These are phyloP conservation scores for Eucalyptus erythrocorys DNA, from an alignment of 345 rosid species.

Conservation along the genomic window DNA sequence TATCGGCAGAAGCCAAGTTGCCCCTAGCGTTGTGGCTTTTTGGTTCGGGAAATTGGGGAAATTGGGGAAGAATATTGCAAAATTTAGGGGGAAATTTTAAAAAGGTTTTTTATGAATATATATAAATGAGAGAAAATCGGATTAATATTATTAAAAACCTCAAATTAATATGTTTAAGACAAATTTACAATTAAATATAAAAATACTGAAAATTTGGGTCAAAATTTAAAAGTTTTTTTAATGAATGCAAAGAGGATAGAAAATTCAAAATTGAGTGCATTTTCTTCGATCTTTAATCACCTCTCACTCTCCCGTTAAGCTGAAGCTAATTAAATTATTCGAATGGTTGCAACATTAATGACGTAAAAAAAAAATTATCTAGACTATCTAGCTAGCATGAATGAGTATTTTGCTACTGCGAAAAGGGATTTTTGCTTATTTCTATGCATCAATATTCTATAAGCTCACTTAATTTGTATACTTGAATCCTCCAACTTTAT, in stretches of 20 bases:
- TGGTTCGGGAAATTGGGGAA: not conserved
- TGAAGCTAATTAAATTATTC: not conserved
- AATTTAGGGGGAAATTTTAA: not conserved
- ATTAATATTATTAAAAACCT: rapidly evolving
- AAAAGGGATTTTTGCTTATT: not conserved
- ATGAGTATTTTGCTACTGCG: not conserved
- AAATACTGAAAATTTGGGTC: not conserved
- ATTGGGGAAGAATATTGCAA: not conserved
- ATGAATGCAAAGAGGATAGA: not conserved
- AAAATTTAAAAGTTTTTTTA: not conserved
- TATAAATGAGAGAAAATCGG: not conserved
- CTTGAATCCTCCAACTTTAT: rapidly evolving
- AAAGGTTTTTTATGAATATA: not conserved
- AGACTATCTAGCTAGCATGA: not conserved
- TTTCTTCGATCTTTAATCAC: not conserved
- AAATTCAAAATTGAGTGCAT: not conserved
- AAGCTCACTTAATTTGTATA: not conserved
- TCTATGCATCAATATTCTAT: not conserved
- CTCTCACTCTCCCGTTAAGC: not conserved
- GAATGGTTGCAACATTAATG: not conserved
- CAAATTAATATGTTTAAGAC: rapidly evolving
- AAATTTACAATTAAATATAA: not conserved
- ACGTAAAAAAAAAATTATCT: not conserved
- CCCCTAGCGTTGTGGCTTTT: not conserved
- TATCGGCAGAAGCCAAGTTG: not conserved